Percentiles rank a stretch among this genome's conserved stretches.
Evolutionary conservation across 2,329 filamentous ascomycete species (phyloP).

Genomic region (Calonectria hongkongensis): DNA sequence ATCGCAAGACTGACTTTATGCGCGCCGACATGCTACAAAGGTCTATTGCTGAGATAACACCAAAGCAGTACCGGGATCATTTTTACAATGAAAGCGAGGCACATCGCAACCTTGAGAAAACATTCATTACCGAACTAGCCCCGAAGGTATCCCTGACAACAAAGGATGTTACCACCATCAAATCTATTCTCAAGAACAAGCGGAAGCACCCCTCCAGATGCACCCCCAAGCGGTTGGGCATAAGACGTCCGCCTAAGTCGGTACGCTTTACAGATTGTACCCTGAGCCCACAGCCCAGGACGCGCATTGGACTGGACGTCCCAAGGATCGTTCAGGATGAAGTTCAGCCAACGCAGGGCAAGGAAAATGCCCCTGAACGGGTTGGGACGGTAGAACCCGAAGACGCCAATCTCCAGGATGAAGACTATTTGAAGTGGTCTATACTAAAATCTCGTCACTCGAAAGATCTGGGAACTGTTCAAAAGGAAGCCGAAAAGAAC

Average conservation of each 20-base stretch:
- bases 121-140: constrained; percentile 49
- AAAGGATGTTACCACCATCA: constrained; percentile 48
- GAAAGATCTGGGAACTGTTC: neutral
- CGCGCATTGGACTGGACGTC: constrained; percentile 53
- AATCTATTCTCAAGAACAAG: constrained; percentile 56
- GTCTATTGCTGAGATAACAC: constrained; percentile 42
- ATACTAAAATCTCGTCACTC: constrained; percentile 7
- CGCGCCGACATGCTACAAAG: constrained; percentile 37
- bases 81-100: constrained; percentile 49
- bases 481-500: constrained; percentile 34
- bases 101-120: constrained; percentile 46
- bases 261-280: constrained; percentile 58
- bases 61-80: constrained; percentile 44
- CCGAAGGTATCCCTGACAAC: constrained; percentile 46
- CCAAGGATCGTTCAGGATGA: constrained; percentile 40
- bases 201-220: constrained; percentile 42
- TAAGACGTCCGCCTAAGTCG: constrained; percentile 51
- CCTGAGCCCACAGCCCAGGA: constrained; percentile 52
- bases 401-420: neutral
- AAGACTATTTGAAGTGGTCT: neutral
- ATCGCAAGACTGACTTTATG: constrained; percentile 43
- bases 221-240: constrained; percentile 54
- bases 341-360: constrained; percentile 17
- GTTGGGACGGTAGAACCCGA: constrained; percentile 11
- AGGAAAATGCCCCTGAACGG: neutral